Percentiles rank a stretch among this genome's conserved stretches.
These are phyloP conservation scores for Lactifluus echinatus DNA, from an alignment of 768 basidiomycete genomes.

Conservation along the genomic window DNA sequence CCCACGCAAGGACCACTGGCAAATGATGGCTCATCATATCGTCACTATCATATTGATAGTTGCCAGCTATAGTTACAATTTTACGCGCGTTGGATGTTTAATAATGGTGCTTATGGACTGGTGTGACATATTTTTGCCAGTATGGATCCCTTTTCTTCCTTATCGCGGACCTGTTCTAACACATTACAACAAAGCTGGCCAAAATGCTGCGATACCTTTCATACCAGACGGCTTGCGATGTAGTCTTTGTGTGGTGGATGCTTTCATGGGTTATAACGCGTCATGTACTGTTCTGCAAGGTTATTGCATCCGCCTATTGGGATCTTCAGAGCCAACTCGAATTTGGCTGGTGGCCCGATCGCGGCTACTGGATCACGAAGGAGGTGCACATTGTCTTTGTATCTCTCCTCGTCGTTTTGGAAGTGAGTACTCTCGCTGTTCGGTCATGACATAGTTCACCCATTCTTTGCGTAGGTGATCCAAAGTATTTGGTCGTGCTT, in stretches of 20 bases:
- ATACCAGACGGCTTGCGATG: conserved; percentile 54
- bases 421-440: conserved; percentile 36
- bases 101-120: conserved; percentile 92
- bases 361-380: conserved; percentile 48
- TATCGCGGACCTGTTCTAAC: neutral
- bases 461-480: conserved; percentile 39
- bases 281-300: conserved; percentile 69
- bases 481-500: conserved; percentile 81
- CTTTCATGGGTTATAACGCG: conserved; percentile 87
- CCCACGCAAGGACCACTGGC: conserved; percentile 82
- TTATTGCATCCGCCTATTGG: conserved; percentile 52
- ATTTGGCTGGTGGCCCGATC: conserved; percentile 50
- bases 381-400: conserved; percentile 41
- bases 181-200: conserved; percentile 47
- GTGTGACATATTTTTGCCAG: conserved; percentile 87
- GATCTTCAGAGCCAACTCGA: conserved; percentile 44
- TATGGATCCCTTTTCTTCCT: conserved; percentile 25
- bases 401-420: conserved; percentile 45
- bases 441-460: conserved; percentile 8
- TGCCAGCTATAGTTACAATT: conserved; percentile 71
- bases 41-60: conserved; percentile 77
- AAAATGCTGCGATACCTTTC: conserved; percentile 92
- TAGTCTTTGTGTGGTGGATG: conserved; percentile 73
- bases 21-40: conserved; percentile 95
- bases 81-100: conserved; percentile 82